Evolutionary conservation across 306 rosid species (phyloP).

Genomic region (Abrus precatorius): DNA sequence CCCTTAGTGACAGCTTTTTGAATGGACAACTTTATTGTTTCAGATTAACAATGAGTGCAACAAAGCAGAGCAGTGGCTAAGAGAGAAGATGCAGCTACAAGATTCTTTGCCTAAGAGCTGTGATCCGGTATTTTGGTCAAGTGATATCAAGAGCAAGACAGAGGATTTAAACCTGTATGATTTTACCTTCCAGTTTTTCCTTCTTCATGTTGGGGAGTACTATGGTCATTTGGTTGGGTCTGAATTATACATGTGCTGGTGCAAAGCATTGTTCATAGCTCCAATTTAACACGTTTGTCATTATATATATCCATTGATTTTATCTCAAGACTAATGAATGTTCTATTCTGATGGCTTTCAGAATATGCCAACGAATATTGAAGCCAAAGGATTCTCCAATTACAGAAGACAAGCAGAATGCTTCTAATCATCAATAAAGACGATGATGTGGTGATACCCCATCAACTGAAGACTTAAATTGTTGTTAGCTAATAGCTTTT

Average conservation of each 20-base stretch:
- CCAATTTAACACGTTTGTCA: slow-evolving; percentile 12
- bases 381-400: slow-evolving; percentile 54
- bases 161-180: slow-evolving; percentile 73
- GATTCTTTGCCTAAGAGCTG: slow-evolving; percentile 68
- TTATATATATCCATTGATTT: slow-evolving; percentile 37
- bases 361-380: slow-evolving; percentile 65
- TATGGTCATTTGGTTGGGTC: slow-evolving; percentile 38
- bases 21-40: slow-evolving; percentile 41
- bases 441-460: slow-evolving; percentile 39
- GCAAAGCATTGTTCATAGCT: slow-evolving; percentile 21
- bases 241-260: neutral
- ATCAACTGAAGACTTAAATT: slow-evolving; percentile 31
- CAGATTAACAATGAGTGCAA: slow-evolving; percentile 67
- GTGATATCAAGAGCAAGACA: slow-evolving; percentile 68
- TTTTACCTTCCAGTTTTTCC: slow-evolving; percentile 27
- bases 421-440: slow-evolving; percentile 53
- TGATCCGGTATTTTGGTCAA: slow-evolving; percentile 65
- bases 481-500: slow-evolving; percentile 41
- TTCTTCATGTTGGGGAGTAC: slow-evolving; percentile 1
- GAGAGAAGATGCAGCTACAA: slow-evolving; percentile 74
- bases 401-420: slow-evolving; percentile 48
- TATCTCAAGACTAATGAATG: slow-evolving; percentile 36
- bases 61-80: slow-evolving; percentile 85
- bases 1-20: slow-evolving; percentile 29
- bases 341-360: slow-evolving; percentile 55